Evolutionary conservation across 2,329 filamentous ascomycete genomes (phyloP), one percentile per base, ranked within the genome.

Genomic region (Ceratocystis variospora): DNA sequence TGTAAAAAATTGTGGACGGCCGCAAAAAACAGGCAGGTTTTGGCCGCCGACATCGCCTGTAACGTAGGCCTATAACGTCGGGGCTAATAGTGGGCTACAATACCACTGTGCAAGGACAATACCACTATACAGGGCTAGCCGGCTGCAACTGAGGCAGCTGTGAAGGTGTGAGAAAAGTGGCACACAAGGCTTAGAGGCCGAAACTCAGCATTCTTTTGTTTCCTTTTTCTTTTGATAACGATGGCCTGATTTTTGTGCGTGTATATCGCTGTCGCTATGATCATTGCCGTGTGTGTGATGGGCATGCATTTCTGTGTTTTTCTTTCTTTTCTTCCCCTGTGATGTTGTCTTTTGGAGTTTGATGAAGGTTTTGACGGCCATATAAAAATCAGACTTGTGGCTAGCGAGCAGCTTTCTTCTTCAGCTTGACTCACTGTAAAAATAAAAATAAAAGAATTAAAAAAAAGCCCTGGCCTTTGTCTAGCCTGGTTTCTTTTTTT

Each of bases 271-370:
- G 37, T 15, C 37, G 37, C 3, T 41, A 15, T 41, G 37, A 15
- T 41, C 37, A 41, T 41, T 4, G 37, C 3, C 3, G 2, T 41
- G 10, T 15, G 37, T 64, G 33, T 19, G 53, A 31, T 37, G 28
- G 55, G 45, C 53, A 28, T 25, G 57, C 17, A 61, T 63, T 50
- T 67, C 57, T 68, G 69, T 72, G 71, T 73, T 70, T 70, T 70
- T 73, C 71, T 71, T 70, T 71, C 68, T 70, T 68, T 72, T 71
- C 68, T 70, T 68, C 71, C 71, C 71, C 71, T 73, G 71, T 73
- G 72, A 73, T 71, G 66, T 71, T 65, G 63, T 70, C 65, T 68
- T 67, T 66, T 50, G 57, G 66, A 66, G 31, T 53, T 61, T 25
- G 64, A 48, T 59, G 45, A 53, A 53, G 53, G 28, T 41, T 46